A percentile compares a stretch with the other conserved stretches of the same genome.
Conservation (phyloP, 2,329 filamentous ascomycete genomes). For the Penicillium fuscoglaucum region DNA sequence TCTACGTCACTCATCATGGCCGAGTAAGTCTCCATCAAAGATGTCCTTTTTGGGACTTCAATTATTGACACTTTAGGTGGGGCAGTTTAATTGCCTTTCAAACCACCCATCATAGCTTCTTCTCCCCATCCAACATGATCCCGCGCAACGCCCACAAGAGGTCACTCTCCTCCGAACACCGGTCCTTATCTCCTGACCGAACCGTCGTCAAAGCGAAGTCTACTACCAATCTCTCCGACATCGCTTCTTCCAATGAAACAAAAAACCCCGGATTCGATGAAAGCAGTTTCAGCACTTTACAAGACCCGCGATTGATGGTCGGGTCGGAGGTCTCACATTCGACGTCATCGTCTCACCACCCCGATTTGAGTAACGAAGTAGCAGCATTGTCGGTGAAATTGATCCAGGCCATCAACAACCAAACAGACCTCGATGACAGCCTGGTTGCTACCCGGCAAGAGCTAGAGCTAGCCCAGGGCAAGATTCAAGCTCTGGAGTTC, state of each 20-base stretch:
- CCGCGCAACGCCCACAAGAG: slow-evolving; percentile 39
- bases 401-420: slow-evolving; percentile 95
- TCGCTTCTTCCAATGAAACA: slow-evolving; percentile 31
- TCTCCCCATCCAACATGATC: slow-evolving; percentile 42
- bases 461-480: slow-evolving; percentile 69
- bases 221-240: slow-evolving; percentile 43
- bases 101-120: slow-evolving; percentile 38
- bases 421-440: slow-evolving; percentile 86
- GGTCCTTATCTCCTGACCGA: slow-evolving; percentile 37
- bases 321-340: slow-evolving; percentile 39
- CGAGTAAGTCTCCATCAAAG: slow-evolving; percentile 34
- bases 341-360: slow-evolving; percentile 48
- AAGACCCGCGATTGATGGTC: slow-evolving; percentile 44
- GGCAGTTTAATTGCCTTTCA: slow-evolving; percentile 43
- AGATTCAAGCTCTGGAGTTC: slow-evolving; percentile 67
- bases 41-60: background rate
- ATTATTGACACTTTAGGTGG: slow-evolving; percentile 18
- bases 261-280: slow-evolving; percentile 31
- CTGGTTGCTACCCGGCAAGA: slow-evolving; percentile 81
- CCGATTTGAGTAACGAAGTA: slow-evolving; percentile 72
- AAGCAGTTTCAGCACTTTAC: slow-evolving; percentile 49
- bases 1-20: slow-evolving; percentile 38
- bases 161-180: slow-evolving; percentile 39
- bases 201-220: slow-evolving; percentile 48
- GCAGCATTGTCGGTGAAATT: slow-evolving; percentile 91